Percentiles rank a stretch among this genome's conserved stretches.
phyloP scores from a whole-genome alignment of 2,329 filamentous ascomycete genomes.

The Ophiostoma ips region DNA sequence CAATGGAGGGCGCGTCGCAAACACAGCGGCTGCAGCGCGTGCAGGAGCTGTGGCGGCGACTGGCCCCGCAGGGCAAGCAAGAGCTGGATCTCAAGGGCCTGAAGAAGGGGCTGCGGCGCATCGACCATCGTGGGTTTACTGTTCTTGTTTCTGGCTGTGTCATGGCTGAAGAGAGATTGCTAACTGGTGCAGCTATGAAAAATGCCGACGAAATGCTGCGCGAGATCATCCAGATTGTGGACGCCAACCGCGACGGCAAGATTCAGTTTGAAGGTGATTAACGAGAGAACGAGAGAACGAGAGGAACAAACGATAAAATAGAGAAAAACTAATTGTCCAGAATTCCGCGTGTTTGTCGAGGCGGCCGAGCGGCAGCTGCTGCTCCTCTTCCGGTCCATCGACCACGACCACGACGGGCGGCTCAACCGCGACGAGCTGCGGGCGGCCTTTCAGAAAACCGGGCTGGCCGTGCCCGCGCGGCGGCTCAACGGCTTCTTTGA shows the following conservation, averaged over 20 bases:
- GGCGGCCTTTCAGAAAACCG: constrained; percentile 62
- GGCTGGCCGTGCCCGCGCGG: constrained; percentile 61
- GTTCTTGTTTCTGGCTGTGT: not conserved
- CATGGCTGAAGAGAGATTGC: not conserved
- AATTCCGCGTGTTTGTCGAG: constrained; percentile 81
- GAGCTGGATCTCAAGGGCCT: constrained; percentile 74
- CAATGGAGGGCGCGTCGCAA: constrained; percentile 39
- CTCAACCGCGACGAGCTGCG: constrained; percentile 78
- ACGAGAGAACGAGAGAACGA: not conserved
- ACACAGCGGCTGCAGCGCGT: constrained; percentile 70
- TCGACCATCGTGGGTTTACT: constrained; percentile 69
- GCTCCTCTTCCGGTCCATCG: constrained; percentile 72
- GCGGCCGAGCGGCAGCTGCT: constrained; percentile 74
- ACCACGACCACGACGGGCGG: constrained; percentile 70
- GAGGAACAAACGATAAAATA: not conserved
- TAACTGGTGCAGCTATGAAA: constrained; percentile 49
- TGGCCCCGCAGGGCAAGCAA: constrained; percentile 64
- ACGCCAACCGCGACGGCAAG: constrained; percentile 70
- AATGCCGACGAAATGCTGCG: constrained; percentile 79
- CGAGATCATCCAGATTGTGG: constrained; percentile 68
- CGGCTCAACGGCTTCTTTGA: constrained; percentile 76
- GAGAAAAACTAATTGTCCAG: constrained; percentile 30
- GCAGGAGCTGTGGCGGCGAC: constrained; percentile 67
- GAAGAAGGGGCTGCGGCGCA: constrained; percentile 69
- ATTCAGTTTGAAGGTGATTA: constrained; percentile 77